phyloP scores from a whole-genome alignment of 192 early-diverging fungal genomes.

The Entophlyctis luteolus region DNA sequence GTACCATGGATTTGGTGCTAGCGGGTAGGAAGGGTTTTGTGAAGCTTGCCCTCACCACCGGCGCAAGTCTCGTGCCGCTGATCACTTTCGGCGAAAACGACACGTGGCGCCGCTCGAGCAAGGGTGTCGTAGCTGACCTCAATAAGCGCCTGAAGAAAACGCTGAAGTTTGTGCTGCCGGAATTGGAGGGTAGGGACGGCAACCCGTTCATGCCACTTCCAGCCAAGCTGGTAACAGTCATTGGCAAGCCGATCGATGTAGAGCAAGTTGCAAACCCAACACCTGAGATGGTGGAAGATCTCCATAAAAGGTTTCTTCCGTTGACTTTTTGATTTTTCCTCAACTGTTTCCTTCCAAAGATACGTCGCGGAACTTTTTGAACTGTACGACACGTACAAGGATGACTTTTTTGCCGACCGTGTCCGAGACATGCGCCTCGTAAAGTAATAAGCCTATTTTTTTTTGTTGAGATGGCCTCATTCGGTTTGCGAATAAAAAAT shows the following conservation, averaged over 20 bases:
- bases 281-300: slow-evolving; percentile 23
- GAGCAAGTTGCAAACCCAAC: slow-evolving; percentile 26
- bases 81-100: slow-evolving; percentile 41
- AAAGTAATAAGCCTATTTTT: too few species aligned
- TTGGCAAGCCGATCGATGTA: slow-evolving; percentile 27
- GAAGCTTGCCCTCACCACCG: slow-evolving; percentile 77
- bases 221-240: slow-evolving; percentile 21
- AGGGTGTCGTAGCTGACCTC: slow-evolving; percentile 2
- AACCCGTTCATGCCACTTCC: slow-evolving; percentile 26
- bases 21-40: slow-evolving; percentile 59
- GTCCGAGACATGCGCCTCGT: slow-evolving; percentile 32
- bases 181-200: slow-evolving; percentile 14
- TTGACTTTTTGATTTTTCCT: not conserved
- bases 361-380: slow-evolving; percentile 27
- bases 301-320: slow-evolving; percentile 20
- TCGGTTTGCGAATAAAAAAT: too few species aligned
- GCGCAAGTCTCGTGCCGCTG: slow-evolving; percentile 73
- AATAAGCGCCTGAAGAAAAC: slow-evolving; percentile 6
- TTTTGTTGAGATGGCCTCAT: too few species aligned
- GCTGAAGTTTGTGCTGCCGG: slow-evolving; percentile 20
- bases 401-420: slow-evolving; percentile 35
- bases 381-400: slow-evolving; percentile 39
- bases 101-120: slow-evolving; percentile 11
- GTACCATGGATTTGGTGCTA: slow-evolving; percentile 40
- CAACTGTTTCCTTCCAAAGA: not conserved